A percentile compares a stretch with the other conserved stretches of the same genome.
Conservation (phyloP, 805 yeast genomes). For the Phaffomyces antillensis region DNA sequence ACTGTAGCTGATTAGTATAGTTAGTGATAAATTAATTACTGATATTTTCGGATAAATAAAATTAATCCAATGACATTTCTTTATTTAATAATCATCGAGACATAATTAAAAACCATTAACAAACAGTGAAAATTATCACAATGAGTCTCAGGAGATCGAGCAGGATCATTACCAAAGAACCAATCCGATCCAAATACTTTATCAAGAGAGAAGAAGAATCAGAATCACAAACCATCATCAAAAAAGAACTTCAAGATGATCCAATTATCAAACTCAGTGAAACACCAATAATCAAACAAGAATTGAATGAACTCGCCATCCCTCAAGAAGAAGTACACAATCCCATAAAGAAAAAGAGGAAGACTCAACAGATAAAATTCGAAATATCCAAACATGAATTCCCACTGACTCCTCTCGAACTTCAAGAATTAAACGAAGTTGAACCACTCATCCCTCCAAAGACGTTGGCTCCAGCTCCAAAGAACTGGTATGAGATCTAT, state of each 20-base stretch:
- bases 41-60: no score
- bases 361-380: not conserved
- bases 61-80: not conserved
- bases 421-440: not conserved
- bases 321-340: not conserved
- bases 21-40: no score
- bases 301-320: not conserved
- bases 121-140: no score
- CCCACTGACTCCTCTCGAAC: not conserved
- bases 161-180: not conserved
- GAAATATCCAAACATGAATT: constrained; percentile 1
- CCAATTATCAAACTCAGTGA: not conserved
- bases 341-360: not conserved
- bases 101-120: not conserved
- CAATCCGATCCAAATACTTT: not conserved
- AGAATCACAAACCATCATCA: not conserved
- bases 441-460: not conserved
- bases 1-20: no score
- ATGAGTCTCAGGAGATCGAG: not conserved
- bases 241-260: not conserved
- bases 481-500: constrained; percentile 50
- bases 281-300: not conserved
- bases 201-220: not conserved
- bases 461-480: constrained; percentile 23
- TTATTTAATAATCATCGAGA: not conserved